Percentiles rank a stretch among this genome's conserved stretches.
These are phyloP conservation scores for Pseudozyma sp. DNA, from an alignment of 1,284 basidiomycete species.

Conservation along the genomic window DNA sequence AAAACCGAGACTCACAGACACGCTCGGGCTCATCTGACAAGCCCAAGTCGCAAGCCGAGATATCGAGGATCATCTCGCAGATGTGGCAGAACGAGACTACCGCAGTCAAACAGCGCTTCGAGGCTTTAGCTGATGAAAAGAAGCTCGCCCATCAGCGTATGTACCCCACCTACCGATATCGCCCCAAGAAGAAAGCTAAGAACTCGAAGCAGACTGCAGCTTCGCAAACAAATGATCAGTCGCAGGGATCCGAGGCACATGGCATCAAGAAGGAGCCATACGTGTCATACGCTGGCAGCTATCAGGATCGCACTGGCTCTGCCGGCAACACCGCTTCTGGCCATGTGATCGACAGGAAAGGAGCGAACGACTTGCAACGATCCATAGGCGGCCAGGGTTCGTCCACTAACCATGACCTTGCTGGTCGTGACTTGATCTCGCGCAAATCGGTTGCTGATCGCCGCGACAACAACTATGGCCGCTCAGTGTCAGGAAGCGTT, in stretches of 20 bases:
- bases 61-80: constrained; percentile 78
- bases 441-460: constrained; percentile 13
- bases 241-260: neutral
- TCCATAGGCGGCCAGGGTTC: neutral
- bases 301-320: constrained; percentile 15
- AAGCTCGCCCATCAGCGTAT: constrained; percentile 73
- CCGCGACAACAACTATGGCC: constrained; percentile 17
- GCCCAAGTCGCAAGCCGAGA: constrained; percentile 76
- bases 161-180: constrained; percentile 48
- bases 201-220: constrained; percentile 12
- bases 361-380: constrained; percentile 6
- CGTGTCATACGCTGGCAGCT: constrained; percentile 2
- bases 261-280: constrained; percentile 2
- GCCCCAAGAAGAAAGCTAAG: constrained; percentile 44
- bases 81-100: constrained; percentile 78
- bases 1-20: constrained; percentile 68
- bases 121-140: constrained; percentile 76
- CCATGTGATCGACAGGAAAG: constrained; percentile 16
- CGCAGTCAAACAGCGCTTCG: constrained; percentile 75
- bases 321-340: constrained; percentile 7
- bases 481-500: constrained; percentile 9
- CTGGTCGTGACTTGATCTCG: constrained; percentile 14
- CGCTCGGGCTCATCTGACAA: constrained; percentile 67
- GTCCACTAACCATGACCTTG: constrained; percentile 13
- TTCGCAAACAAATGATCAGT: neutral